Base-by-base conservation (phyloP, 768 basidiomycete species). In the Russula foetens region DNA sequence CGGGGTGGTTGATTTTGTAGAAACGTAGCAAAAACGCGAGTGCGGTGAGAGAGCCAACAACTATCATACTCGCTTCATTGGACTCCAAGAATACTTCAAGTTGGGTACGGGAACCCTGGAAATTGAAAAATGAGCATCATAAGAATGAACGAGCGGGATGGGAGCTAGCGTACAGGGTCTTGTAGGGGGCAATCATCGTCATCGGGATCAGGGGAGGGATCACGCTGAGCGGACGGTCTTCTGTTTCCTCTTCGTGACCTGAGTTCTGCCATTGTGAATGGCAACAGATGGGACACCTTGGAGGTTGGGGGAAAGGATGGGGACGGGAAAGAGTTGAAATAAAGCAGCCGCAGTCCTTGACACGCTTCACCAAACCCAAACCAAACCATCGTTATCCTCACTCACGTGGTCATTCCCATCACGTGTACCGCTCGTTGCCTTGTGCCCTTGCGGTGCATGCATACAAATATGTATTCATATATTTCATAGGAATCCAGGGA, bases 1-100 rank as follows among this genome's bases (percentile, higher is more conserved):
- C 91, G 46, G 93, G 94, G 70, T 91, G 86, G 70, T 87, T 91
- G 71, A 96, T 92, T 77, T 95, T 92, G 80, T 90, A 96, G 76
- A 95, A 94, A 35, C 94, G 85, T 63, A 93, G 70, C 21, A 84
- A 84, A 71, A 94, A 91, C 23, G 92, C 89, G 52, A 92, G 71
- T 3, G 82, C 77, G 21, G 92, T 93, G 46, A 92, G 77, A 17
- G 79, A 68, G 47, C 76, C 77, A 46, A 88, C 82, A n/a, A 86
- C 77, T 28, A 79, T 73, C 60, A 78, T 74, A 72, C 86, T 91
- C 51, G 81, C 85, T 57, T 78, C 76, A 49, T 76, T 75, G 17
- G 84, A 81, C 69, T 90, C 86, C 48, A 90, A 71, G 50, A 83
- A 64, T 63, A 79, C 73, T 70, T 91, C 88, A 11, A 84, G 70